Evolutionary conservation across 139 green algal genomes (phyloP), one percentile per base, ranked within the genome.

Genomic region (Chlamydomonas applanata): DNA sequence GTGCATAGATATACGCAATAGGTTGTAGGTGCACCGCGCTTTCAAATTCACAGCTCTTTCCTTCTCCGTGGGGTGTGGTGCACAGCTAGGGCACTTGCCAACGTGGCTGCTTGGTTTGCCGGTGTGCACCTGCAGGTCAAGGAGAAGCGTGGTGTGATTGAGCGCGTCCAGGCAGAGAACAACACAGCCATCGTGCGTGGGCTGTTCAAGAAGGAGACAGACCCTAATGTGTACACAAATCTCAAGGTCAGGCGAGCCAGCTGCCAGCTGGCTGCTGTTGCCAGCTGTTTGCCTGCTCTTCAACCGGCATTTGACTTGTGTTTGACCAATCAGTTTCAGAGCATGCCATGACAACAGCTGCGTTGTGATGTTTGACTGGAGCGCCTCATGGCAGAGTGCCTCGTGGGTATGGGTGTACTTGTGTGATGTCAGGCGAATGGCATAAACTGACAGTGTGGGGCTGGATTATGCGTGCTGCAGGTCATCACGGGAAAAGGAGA

Each of bases 181-280:
- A 61, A 60, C 30, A 93, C 82, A 9, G 92, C 90, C 14, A 87
- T 99, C 27, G 92, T 92, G 70, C 84, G 84, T 30, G 85, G 88
- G 9, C 87, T 99, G 75, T 97, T 99, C 75, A 96, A 97, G 73
- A 97, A 96, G 72, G 95, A 98, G 30, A 97, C 91, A 11, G 93
- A 98, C 74, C 78, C 98, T 25, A 71, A 78, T 0, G 45, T 85
- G 9, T 99, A 98, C 45, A 40, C 85, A 49, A 88, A 88, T 44
- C 87, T 93, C 69, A 81, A 85, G 72, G 87, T 92, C 27, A 61
- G 69, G 2, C 2, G 0, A 46, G 5, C 17, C 19, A 4, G 61
- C 16, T 44, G 30, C 27, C 61, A 69, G 11, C 19, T 11, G 16
- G 7, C 40, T n/a, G n/a, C n/a, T n/a, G n/a, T n/a, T n/a, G n/a